phyloP scores from a whole-genome alignment of 495 filamentous ascomycete species.

The Podospora pseudopauciseta region DNA sequence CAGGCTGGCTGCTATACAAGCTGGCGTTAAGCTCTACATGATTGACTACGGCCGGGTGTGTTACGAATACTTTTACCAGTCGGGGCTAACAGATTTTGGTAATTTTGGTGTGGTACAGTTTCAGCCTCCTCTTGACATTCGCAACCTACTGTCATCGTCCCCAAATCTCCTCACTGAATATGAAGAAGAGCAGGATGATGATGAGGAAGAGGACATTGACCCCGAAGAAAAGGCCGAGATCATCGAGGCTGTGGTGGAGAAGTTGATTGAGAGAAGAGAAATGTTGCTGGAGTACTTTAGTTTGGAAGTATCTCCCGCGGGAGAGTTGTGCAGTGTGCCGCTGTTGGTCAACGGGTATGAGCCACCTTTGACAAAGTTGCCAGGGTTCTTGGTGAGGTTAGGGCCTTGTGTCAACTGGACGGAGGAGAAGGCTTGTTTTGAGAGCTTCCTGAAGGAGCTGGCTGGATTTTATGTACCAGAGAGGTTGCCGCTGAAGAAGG shows the following conservation, averaged over 20 bases:
- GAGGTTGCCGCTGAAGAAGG: conserved; percentile 59
- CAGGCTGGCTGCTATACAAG: conserved; percentile 87
- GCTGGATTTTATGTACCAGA: conserved; percentile 91
- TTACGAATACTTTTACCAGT: conserved; percentile 94
- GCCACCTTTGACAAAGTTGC: conserved; percentile 80
- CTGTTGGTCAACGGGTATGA: conserved; percentile 85
- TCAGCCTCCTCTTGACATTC: conserved; percentile 67
- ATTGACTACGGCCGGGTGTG: conserved; percentile 89
- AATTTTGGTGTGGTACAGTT: conserved; percentile 88
- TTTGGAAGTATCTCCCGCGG: conserved; percentile 72
- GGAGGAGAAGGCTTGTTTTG: conserved; percentile 81
- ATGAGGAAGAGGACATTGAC: conserved; percentile 50
- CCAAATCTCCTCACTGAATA: conserved; percentile 41
- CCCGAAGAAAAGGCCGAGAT: conserved; percentile 62
- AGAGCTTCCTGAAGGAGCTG: conserved; percentile 79
- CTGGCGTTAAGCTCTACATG: conserved; percentile 87
- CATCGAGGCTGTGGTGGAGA: conserved; percentile 54
- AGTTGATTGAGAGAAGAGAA: conserved; percentile 68
- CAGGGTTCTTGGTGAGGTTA: conserved; percentile 79
- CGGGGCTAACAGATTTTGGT: conserved; percentile 92
- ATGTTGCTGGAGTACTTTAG: conserved; percentile 95
- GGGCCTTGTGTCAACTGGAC: conserved; percentile 88
- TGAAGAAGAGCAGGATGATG: conserved; percentile 16
- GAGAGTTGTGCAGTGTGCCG: conserved; percentile 74
- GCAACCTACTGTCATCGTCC: conserved; percentile 67